A percentile compares a stretch with the other conserved stretches of the same genome.
These are phyloP conservation scores for Xerocomus amazonicus DNA, from an alignment of 1,284 basidiomycete genomes.

Conservation along the genomic window DNA sequence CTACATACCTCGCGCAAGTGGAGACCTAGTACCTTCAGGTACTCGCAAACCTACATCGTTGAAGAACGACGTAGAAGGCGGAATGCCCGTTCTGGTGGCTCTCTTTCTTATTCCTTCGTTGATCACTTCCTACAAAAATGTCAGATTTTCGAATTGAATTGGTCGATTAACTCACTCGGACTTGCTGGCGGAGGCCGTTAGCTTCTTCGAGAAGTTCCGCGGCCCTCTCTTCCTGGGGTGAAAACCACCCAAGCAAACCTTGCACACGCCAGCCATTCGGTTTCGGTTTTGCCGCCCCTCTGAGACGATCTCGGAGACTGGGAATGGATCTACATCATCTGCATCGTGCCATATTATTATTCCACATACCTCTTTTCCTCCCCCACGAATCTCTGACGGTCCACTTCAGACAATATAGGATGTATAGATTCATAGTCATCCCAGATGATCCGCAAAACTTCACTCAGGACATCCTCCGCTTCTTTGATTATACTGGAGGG, in stretches of 20 bases:
- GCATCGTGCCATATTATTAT: background rate
- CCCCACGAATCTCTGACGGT: constrained; percentile 1
- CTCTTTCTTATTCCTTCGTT: constrained; percentile 1
- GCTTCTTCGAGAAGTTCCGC: constrained; percentile 5
- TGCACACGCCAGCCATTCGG: background rate
- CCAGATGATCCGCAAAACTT: constrained; percentile 5
- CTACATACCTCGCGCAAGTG: background rate
- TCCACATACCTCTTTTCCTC: constrained; percentile 12
- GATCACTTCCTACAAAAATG: constrained; percentile 8
- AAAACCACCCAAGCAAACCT: constrained; percentile 2
- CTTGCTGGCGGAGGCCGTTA: constrained; percentile 2
- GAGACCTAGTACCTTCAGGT: background rate
- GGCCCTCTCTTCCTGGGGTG: background rate
- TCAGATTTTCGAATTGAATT: background rate
- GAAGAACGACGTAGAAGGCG: background rate
- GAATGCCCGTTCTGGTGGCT: background rate
- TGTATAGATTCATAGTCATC: background rate
- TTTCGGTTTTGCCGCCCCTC: background rate
- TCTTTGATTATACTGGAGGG: background rate
- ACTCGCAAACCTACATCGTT: background rate
- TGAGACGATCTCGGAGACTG: constrained; percentile 13
- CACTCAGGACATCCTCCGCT: constrained; percentile 2
- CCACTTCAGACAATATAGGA: constrained; percentile 8
- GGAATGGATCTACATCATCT: background rate
- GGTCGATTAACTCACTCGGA: constrained; percentile 4